Evolutionary conservation across 495 filamentous ascomycete genomes (phyloP), one percentile per base, ranked within the genome.

Genomic region (Annulohypoxylon moriforme): DNA sequence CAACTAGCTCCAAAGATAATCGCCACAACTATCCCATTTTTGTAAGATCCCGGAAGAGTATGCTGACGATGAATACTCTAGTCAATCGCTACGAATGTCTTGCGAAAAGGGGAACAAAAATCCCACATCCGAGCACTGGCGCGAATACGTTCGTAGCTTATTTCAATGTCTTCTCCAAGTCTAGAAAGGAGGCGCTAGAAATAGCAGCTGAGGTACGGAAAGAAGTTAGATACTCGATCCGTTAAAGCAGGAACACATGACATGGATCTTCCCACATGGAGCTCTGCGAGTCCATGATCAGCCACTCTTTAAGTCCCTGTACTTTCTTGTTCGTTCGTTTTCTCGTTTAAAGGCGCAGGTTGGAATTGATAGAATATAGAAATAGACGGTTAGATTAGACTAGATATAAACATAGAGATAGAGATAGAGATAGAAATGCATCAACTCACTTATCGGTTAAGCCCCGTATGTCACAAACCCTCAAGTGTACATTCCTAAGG

Each of bases 101-200:
- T 22, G 57, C 77, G 33, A 74, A 79, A 64, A 71, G 67, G 36
- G 79, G 79, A 1, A 69, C 77, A 49, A 73, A 49, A 31, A 74
- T 80, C 4, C 76, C 76, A 4, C 72, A 78, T 44, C 78, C 77
- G 5, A 70, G 64, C 24, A 55, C 64, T 7, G 77, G 76, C 2
- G 59, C 60, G 11, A 77, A 77, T 59, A 75, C 76, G 3, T 78
- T 75, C 18, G 34, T 81, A 16, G 76, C 77, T 6, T 81, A 77
- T 58, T 76, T 78, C 42, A 78, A 78, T 31, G 75, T 81, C 25
- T 78, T 81, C 64, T 81, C 79, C n/a, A 70, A 70, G 25, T 76
- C 75, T 25, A 73, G 76, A 49, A 52, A 57, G 22, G 73, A 77
- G 33, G 75, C 70, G 3, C 29, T 80, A 25, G 50, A 72, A n/a